phyloP scores from a whole-genome alignment of 805 yeast species.

The Yarrowia keelungensis region DNA sequence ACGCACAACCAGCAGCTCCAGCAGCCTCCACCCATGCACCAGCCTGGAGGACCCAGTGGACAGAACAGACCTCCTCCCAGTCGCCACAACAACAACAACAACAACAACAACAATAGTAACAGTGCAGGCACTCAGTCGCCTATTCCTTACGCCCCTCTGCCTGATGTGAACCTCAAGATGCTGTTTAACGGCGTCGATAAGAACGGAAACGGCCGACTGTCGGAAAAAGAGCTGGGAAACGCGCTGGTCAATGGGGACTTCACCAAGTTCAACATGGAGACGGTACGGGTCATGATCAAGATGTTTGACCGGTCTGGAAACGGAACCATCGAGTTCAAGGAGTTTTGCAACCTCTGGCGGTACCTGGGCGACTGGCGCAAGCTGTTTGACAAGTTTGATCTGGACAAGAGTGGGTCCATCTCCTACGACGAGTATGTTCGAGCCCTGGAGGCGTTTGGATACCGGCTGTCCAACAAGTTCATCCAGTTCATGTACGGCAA shows the following conservation, averaged over 20 bases:
- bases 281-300: conserved; percentile 67
- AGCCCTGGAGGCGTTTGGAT: conserved; percentile 70
- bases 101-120: conserved; percentile 19
- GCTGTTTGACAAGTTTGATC: conserved; percentile 66
- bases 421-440: conserved; percentile 70
- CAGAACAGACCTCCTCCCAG: conserved; percentile 1
- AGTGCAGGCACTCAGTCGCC: conserved; percentile 26
- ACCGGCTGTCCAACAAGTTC: conserved; percentile 62
- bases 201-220: conserved; percentile 60
- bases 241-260: conserved; percentile 71
- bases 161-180: conserved; percentile 42
- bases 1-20: conserved; percentile 30
- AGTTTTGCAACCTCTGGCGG: conserved; percentile 71
- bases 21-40: conserved; percentile 35
- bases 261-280: conserved; percentile 64
- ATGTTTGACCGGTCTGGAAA: conserved; percentile 62
- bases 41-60: conserved; percentile 22
- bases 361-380: conserved; percentile 71
- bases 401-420: conserved; percentile 64
- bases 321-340: conserved; percentile 60
- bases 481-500: conserved; percentile 64
- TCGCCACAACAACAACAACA: conserved; percentile 27
- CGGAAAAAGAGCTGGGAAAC: conserved; percentile 62
- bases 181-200: conserved; percentile 51
- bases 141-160: conserved; percentile 23